phyloP scores from a whole-genome alignment of 208 protist genomes.

The Tritrichomonas foetus region DNA sequence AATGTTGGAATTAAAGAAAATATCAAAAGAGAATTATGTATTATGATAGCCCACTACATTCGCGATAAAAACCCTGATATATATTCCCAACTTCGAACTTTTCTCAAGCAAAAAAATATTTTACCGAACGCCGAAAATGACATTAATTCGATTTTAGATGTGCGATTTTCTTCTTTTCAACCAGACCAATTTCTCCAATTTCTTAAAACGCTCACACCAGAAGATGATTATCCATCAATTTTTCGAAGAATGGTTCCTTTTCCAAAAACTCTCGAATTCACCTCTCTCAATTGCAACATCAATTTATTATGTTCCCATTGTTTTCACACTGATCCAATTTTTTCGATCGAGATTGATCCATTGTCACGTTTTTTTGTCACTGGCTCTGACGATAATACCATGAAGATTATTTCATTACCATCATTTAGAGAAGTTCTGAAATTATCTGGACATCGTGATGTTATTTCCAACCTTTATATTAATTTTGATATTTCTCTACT shows the following conservation, averaged over 20 bases:
- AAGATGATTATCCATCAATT: background rate
- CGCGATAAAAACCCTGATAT: background rate
- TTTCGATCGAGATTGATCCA: background rate
- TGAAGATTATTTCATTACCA: background rate
- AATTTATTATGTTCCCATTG: background rate
- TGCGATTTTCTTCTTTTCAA: background rate
- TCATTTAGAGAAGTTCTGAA: background rate
- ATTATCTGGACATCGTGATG: background rate
- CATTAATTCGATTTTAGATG: background rate
- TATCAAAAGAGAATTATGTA: background rate
- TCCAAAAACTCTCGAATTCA: background rate
- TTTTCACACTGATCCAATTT: background rate
- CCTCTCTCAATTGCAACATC: background rate
- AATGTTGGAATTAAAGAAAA: no score
- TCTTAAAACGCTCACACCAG: background rate
- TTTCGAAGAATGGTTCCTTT: background rate
- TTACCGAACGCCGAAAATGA: background rate
- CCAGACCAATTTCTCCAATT: background rate
- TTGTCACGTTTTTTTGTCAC: background rate
- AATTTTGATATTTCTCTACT: background rate
- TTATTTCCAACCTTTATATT: background rate
- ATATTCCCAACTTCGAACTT: background rate
- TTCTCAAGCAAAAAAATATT: background rate
- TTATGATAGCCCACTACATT: background rate
- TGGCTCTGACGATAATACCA: background rate